Percentiles rank a stretch among this genome's conserved stretches.
Conservation (phyloP, 305 asterid species). For the Fraxinus albicans region DNA sequence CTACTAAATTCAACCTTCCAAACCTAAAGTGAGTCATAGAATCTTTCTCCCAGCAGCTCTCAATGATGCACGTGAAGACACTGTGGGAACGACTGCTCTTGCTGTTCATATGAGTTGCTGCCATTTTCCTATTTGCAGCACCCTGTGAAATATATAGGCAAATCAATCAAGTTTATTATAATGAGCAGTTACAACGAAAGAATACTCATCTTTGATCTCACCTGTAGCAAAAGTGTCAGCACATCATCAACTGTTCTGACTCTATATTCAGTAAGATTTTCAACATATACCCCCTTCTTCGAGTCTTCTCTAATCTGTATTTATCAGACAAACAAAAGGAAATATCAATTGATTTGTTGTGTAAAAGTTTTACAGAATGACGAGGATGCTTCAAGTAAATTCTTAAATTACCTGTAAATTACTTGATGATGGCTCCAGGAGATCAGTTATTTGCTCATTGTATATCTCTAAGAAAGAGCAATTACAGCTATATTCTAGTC, state of each 20-base stretch:
- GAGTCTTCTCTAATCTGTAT: slow-evolving; percentile 77
- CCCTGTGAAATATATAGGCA: slow-evolving; percentile 51
- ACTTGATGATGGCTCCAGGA: slow-evolving; percentile 79
- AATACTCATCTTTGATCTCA: slow-evolving; percentile 37
- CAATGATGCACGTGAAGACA: slow-evolving; percentile 81
- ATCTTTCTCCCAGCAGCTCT: slow-evolving; percentile 83
- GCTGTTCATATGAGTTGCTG: slow-evolving; percentile 78
- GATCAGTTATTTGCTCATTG: slow-evolving; percentile 89
- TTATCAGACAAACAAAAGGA: slow-evolving; percentile 8
- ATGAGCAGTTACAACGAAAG: slow-evolving; percentile 9
- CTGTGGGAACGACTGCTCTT: slow-evolving; percentile 93
- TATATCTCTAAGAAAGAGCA: slow-evolving; percentile 88
- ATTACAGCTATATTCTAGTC: slow-evolving; percentile 73
- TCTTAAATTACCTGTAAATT: slow-evolving; percentile 59
- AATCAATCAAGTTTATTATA: slow-evolving; percentile 21
- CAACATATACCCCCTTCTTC: slow-evolving; percentile 83
- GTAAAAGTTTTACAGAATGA: background rate
- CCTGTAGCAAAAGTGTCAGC: slow-evolving; percentile 69
- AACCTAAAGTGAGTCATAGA: slow-evolving; percentile 73
- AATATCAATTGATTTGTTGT: slow-evolving; percentile 8
- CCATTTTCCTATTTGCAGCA: slow-evolving; percentile 75
- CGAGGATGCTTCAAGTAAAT: slow-evolving; percentile 3
- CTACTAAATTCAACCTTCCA: slow-evolving; percentile 81
- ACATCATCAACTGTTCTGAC: slow-evolving; percentile 66
- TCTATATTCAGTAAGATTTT: slow-evolving; percentile 67